phyloP scores from a whole-genome alignment of 176 grass and related monocot species.

The Elymus sibiricus region DNA sequence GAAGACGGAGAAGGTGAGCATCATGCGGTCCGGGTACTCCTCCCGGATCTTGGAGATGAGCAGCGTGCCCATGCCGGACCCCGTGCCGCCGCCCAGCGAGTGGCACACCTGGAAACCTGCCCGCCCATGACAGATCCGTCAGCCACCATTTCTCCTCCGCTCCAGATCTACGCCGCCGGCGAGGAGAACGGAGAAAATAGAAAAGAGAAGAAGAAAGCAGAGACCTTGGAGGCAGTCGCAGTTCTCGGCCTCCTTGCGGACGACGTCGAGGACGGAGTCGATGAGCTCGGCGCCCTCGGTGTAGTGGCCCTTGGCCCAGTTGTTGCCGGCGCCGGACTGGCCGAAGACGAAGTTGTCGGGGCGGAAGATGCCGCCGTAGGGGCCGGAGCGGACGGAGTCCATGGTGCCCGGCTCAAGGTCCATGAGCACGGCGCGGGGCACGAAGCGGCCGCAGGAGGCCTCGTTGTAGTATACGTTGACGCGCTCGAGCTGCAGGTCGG shows the following conservation, averaged over 20 bases:
- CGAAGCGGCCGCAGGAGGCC: constrained; percentile 71
- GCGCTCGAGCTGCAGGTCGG: constrained; percentile 66
- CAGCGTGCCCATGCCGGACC: constrained; percentile 30
- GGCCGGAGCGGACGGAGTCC: constrained; percentile 53
- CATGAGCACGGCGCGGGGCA: constrained; percentile 62
- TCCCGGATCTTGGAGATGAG: constrained; percentile 79
- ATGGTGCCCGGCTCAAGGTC: constrained; percentile 73
- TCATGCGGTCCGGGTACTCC: constrained; percentile 79
- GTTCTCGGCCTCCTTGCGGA: constrained; percentile 95
- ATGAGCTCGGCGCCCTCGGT: constrained; percentile 96
- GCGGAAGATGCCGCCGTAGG: constrained; percentile 55
- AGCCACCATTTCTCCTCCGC: neutral
- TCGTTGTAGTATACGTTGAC: constrained; percentile 89
- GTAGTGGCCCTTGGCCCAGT: constrained; percentile 98
- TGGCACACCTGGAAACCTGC: constrained; percentile 70
- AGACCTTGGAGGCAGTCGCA: constrained; percentile 91
- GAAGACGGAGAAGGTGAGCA: constrained; percentile 29
- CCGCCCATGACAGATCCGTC: neutral
- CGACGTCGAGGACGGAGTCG: constrained; percentile 85
- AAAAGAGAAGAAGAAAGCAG: neutral
- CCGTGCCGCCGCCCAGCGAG: constrained; percentile 52
- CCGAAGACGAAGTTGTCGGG: constrained; percentile 93
- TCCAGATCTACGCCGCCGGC: constrained; percentile 17
- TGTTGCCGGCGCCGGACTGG: constrained; percentile 87
- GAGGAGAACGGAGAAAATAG: neutral